phyloP scores from a whole-genome alignment of 257 asterid species.

The Euphrasia confusa region DNA sequence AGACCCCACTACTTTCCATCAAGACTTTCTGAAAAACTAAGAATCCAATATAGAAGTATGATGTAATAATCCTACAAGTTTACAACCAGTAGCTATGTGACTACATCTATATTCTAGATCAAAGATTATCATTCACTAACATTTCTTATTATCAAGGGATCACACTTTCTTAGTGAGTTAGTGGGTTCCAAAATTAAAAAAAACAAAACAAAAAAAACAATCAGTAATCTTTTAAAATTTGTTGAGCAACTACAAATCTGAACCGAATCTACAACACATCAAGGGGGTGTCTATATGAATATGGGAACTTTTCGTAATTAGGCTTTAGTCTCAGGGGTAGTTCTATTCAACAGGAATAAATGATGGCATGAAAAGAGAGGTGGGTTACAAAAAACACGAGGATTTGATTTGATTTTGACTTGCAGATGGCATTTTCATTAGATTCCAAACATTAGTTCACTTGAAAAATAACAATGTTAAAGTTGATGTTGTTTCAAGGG shows the following conservation, averaged over 20 bases:
- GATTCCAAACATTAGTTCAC: conserved; percentile 34
- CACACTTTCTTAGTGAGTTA: not conserved
- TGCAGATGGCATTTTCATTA: conserved; percentile 31
- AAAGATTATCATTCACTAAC: conserved; percentile 11
- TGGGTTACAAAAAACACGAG: not conserved
- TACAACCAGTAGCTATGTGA: conserved; percentile 40
- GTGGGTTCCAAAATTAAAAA: conserved; percentile 29
- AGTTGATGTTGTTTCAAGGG: conserved; percentile 36
- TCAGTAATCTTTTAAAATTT: too few species aligned
- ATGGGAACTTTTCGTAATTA: not conserved
- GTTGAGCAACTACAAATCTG: too few species aligned
- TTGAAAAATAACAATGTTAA: conserved; percentile 24
- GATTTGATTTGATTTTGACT: conserved; percentile 30
- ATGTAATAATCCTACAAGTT: conserved; percentile 21
- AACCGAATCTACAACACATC: too few species aligned
- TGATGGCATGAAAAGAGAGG: conserved; percentile 27
- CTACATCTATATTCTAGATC: conserved; percentile 6
- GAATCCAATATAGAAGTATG: conserved; percentile 22
- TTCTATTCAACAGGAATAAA: conserved; percentile 20
- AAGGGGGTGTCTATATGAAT: not conserved
- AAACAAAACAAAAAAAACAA: too few species aligned
- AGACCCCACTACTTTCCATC: conserved; percentile 49
- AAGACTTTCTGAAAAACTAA: conserved; percentile 20
- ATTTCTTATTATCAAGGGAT: too few species aligned
- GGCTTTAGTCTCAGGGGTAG: not conserved